Evolutionary conservation across 148 eudicot species (phyloP), one percentile per base, ranked within the genome.

Genomic region (Vaccinium corymbosum): DNA sequence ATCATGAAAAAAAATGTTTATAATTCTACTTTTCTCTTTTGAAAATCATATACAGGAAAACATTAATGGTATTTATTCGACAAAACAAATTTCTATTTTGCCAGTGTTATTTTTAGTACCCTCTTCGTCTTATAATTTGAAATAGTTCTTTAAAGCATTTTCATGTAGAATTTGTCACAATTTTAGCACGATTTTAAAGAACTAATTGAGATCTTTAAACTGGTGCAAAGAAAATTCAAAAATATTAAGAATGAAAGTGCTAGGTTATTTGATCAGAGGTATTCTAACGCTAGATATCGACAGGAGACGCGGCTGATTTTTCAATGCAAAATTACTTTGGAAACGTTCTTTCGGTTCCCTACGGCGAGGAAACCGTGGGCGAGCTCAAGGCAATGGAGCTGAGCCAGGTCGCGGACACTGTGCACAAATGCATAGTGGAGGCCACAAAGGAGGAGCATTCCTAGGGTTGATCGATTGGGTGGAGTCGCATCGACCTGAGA

Each of bases 401-500:
- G 68, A 27, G 68, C 9, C 13, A 57, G 48, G 68, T 57, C 4
- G 81, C 81, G 3, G 48, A 35, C 3, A 3, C n/a, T 1, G 81
- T 79, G 25, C 81, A 79, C 16, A 27, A 32, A 35, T 79, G 19
- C 1, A 1, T 79, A 2, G 68, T 12, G 2, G 9, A 19, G 2
- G 50, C 50, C 27, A n/a, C 68, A 0, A 79, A 27, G 0, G 68
- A 55, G 50, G 81, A 79, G 50, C 81, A 79, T 27, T 79, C 81
- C 15, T 29, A 9, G 81, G 16, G 3, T 17, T 79, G 68, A 35
- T 79, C 5, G 81, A 79, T 20, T 79, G 81, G 81, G 81, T 79
- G 49, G 81, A 79, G 70, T 19, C 12, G 8, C 68, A 10, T 13
- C 81, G 81, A 4, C 81, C 81, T 3, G 81, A 79, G 22, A 6